Percentiles rank a stretch among this genome's conserved stretches.
Evolutionary conservation across 1,284 basidiomycete species (phyloP).

Genomic region (Microbotryomycetes sp.): DNA sequence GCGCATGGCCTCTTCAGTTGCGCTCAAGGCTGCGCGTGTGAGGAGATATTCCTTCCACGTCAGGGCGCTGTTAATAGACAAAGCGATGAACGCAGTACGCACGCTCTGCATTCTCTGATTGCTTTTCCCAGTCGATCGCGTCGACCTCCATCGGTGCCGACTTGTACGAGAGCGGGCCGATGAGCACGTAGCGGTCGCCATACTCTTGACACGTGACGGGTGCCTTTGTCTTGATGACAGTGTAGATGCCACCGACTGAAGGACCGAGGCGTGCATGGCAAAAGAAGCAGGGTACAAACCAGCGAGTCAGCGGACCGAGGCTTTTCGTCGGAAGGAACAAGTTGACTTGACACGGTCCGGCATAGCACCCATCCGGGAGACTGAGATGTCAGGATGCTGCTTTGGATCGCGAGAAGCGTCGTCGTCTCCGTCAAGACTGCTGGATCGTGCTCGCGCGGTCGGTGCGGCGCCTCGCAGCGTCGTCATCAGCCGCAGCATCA

Average conservation of each 20-base stretch:
- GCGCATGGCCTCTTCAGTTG: slow-evolving; percentile 52
- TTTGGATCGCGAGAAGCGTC: background rate
- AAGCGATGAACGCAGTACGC: no score
- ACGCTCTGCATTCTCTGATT: no score
- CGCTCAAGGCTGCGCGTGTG: background rate
- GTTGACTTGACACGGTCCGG: background rate
- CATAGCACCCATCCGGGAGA: background rate
- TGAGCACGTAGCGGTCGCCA: slow-evolving; percentile 69
- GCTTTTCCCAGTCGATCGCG: slow-evolving; percentile 62
- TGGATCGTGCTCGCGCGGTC: no score
- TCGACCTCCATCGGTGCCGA: slow-evolving; percentile 98
- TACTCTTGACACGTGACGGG: slow-evolving; percentile 93
- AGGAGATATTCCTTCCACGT: no score
- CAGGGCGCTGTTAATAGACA: no score
- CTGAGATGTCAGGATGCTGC: background rate
- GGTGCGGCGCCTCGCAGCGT: no score
- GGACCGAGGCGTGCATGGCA: background rate
- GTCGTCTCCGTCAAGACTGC: background rate
- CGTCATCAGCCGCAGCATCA: no score
- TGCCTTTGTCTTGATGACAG: slow-evolving; percentile 98
- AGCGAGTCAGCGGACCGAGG: background rate
- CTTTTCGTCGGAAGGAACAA: background rate
- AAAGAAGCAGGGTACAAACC: background rate
- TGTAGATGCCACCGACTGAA: slow-evolving; percentile 92
- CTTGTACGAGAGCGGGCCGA: slow-evolving; percentile 93